Percentiles rank a stretch among this genome's conserved stretches.
Conservation (phyloP, 2,329 filamentous ascomycete genomes). For the Cordyceps farinosa region DNA sequence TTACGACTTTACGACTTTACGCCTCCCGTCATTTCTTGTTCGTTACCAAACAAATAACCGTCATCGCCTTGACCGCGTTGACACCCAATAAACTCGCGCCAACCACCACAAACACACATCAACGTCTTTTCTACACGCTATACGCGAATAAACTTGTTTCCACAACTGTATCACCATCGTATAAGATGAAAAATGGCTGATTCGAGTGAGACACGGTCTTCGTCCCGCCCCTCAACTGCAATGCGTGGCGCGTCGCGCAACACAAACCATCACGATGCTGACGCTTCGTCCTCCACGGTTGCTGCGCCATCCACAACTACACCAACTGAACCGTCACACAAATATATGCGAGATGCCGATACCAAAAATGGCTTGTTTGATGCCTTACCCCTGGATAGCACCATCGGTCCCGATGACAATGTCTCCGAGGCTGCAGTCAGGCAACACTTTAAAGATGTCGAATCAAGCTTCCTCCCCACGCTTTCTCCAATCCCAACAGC, state of each 20-base stretch:
- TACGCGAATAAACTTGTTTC: not conserved
- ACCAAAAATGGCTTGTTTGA: constrained; percentile 43
- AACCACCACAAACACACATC: not conserved
- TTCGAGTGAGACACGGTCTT: not conserved
- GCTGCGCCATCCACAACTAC: constrained; percentile 5
- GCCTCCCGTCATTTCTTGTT: not conserved
- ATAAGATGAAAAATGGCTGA: constrained; percentile 19
- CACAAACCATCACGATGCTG: not conserved
- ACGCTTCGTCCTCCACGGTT: constrained; percentile 23
- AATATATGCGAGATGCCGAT: constrained; percentile 10
- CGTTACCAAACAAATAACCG: not conserved
- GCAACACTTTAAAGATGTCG: constrained; percentile 59
- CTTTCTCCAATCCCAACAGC: constrained; percentile 53
- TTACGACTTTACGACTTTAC: not conserved
- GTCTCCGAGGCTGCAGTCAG: constrained; percentile 51
- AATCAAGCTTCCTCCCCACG: constrained; percentile 61
- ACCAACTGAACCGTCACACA: constrained; percentile 19
- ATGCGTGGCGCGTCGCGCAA: constrained; percentile 3
- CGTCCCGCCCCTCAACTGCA: constrained; percentile 13
- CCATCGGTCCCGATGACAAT: constrained; percentile 40
- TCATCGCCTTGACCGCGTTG: not conserved
- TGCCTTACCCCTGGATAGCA: constrained; percentile 35
- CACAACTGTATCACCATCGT: not conserved
- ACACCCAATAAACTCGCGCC: not conserved
- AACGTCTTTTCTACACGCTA: not conserved